Percentiles rank a stretch among this genome's conserved stretches.
Evolutionary conservation across 1,284 basidiomycete genomes (phyloP).

Genomic region (Rhodotorula mucilaginosa): DNA sequence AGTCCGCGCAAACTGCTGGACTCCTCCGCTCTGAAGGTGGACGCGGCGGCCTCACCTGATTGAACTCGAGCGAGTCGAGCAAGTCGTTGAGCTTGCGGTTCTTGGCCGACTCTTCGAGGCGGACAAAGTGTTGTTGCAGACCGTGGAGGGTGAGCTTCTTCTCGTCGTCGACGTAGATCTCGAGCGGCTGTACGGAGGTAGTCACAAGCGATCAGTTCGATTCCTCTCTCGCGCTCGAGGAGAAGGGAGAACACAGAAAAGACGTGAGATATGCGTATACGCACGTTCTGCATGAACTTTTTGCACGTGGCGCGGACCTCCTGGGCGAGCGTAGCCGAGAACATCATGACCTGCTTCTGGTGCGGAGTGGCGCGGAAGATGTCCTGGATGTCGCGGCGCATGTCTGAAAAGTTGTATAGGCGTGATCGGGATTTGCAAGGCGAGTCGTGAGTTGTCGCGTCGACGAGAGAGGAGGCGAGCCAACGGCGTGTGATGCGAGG

Average conservation of each 20-base stretch:
- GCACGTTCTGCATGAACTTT: slow-evolving; percentile 99
- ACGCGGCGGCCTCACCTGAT: slow-evolving; percentile 67
- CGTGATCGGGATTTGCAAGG: background rate
- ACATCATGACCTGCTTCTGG: slow-evolving; percentile 99
- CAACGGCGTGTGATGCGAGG: too few species aligned
- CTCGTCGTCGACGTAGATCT: slow-evolving; percentile 99
- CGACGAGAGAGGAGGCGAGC: background rate
- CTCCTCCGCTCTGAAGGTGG: background rate
- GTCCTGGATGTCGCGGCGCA: slow-evolving; percentile 99
- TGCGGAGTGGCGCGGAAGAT: slow-evolving; percentile 99
- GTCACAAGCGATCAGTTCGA: background rate
- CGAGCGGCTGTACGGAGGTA: slow-evolving; percentile 77
- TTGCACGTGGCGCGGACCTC: slow-evolving; percentile 97
- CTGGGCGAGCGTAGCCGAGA: slow-evolving; percentile 96
- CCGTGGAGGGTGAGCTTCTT: slow-evolving; percentile 98
- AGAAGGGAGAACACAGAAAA: background rate
- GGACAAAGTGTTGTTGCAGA: slow-evolving; percentile 97
- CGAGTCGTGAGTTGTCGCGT: background rate
- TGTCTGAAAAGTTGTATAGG: slow-evolving; percentile 63
- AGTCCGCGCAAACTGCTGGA: background rate
- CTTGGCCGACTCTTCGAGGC: slow-evolving; percentile 90
- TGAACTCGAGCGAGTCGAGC: slow-evolving; percentile 95
- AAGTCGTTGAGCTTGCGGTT: slow-evolving; percentile 98
- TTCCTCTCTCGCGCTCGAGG: background rate
- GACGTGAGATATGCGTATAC: background rate